Percentiles rank a stretch among this genome's conserved stretches.
Evolutionary conservation across 2,329 filamentous ascomycete species (phyloP).

Genomic region (Phialophora chinensis): DNA sequence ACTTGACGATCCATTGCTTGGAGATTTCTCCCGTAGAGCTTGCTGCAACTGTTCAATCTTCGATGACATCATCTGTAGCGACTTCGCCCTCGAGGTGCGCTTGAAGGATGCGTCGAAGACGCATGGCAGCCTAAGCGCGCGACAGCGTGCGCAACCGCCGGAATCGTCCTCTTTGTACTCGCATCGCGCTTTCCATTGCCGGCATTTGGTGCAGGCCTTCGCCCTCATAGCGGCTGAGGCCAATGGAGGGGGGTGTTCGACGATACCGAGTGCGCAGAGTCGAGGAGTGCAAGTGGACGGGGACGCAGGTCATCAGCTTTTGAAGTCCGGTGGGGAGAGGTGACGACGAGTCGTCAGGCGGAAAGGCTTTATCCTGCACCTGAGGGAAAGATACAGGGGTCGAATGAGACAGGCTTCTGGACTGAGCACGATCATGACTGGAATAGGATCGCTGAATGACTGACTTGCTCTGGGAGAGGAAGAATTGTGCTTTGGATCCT

Average conservation of each 20-base stretch:
- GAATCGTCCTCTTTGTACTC: slow-evolving; percentile 1
- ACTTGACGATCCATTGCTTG: slow-evolving; percentile 8
- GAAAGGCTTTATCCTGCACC: neutral
- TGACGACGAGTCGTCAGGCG: neutral
- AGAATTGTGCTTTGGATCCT: neutral
- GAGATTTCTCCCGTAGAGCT: slow-evolving; percentile 6
- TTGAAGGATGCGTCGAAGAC: slow-evolving; percentile 22
- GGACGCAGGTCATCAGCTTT: neutral
- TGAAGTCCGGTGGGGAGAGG: slow-evolving; percentile 2
- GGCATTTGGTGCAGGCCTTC: slow-evolving; percentile 22
- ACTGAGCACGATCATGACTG: neutral
- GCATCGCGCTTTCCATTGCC: slow-evolving; percentile 23
- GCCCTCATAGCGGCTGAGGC: slow-evolving; percentile 14
- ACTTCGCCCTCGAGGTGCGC: slow-evolving; percentile 13
- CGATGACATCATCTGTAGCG: slow-evolving; percentile 18
- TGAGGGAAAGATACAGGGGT: neutral
- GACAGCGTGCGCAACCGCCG: slow-evolving; percentile 17
- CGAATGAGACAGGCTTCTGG: neutral
- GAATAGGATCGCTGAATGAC: neutral
- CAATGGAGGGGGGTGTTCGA: neutral
- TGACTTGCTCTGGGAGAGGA: neutral
- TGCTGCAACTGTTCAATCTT: slow-evolving; percentile 16
- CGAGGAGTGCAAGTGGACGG: neutral
- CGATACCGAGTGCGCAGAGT: slow-evolving; percentile 9
- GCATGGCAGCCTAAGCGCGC: slow-evolving; percentile 17